Evolutionary conservation across 331 rosid species (phyloP).

Genomic region (Phaseolus coccineus): DNA sequence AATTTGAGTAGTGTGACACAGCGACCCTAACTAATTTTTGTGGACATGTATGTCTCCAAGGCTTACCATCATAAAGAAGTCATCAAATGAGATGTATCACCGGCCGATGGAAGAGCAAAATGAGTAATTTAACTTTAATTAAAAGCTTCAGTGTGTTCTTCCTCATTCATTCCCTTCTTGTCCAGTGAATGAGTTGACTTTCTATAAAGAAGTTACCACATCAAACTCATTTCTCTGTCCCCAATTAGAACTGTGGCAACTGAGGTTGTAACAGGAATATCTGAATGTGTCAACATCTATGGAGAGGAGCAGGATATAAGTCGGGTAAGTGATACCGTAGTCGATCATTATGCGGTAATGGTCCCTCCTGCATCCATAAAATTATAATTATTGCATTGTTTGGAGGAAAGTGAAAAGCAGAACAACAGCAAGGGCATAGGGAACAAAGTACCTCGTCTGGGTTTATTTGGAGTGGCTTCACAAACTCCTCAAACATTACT

Average conservation of each 20-base stretch:
- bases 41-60: slow-evolving; percentile 5
- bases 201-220: slow-evolving; percentile 20
- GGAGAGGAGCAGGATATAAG: slow-evolving; percentile 87
- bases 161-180: neutral
- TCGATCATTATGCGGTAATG: slow-evolving; percentile 70
- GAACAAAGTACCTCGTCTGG: slow-evolving; percentile 69
- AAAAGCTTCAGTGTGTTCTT: slow-evolving; percentile 10
- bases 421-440: neutral
- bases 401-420: slow-evolving; percentile 10
- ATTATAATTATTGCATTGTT: neutral
- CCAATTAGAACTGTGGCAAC: slow-evolving; percentile 23
- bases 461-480: slow-evolving; percentile 81
- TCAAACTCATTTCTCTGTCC: slow-evolving; percentile 9
- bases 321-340: slow-evolving; percentile 64
- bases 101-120: slow-evolving; percentile 7
- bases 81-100: neutral
- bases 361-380: slow-evolving; percentile 70
- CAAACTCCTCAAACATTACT: slow-evolving; percentile 87
- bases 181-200: slow-evolving; percentile 24
- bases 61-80: slow-evolving; percentile 16
- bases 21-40: neutral
- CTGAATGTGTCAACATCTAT: slow-evolving; percentile 67
- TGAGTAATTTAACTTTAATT: neutral
- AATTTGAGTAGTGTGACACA: slow-evolving; percentile 32
- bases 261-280: slow-evolving; percentile 31